These are phyloP conservation scores for Hymenoscyphus fraxineus DNA, from an alignment of 2,329 filamentous ascomycete species.

Conservation along the genomic window DNA sequence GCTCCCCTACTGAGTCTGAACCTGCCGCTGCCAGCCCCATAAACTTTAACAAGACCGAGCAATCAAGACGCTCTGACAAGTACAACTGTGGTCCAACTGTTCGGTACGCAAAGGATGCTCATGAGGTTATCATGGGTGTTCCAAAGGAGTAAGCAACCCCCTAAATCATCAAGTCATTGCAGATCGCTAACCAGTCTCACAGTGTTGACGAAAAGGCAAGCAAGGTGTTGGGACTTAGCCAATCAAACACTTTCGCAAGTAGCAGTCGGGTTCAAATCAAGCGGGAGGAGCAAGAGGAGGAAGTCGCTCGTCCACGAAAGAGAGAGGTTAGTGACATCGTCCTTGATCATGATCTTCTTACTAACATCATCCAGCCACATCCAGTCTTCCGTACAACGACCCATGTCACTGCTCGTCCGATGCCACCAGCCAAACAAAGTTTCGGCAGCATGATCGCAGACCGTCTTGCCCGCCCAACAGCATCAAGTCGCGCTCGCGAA, in stretches of 20 bases:
- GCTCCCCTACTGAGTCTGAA: background rate
- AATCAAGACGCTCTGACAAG: conserved; percentile 1
- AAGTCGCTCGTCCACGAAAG: too few species aligned
- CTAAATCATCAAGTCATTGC: background rate
- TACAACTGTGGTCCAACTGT: conserved; percentile 4
- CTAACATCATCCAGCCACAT: too few species aligned
- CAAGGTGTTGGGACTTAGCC: background rate
- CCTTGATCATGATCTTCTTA: too few species aligned
- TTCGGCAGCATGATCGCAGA: too few species aligned
- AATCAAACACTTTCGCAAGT: background rate
- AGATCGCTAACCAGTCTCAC: background rate
- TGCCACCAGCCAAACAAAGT: too few species aligned
- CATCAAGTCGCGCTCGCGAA: conserved; percentile 13
- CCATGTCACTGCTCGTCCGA: too few species aligned
- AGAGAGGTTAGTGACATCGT: too few species aligned
- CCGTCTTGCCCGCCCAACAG: conserved; percentile 17
- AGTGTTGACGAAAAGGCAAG: background rate
- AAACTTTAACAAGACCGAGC: background rate
- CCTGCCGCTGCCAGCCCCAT: background rate
- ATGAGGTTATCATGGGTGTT: conserved; percentile 8
- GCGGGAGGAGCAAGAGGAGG: too few species aligned
- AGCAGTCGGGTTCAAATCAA: background rate
- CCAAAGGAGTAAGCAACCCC: background rate
- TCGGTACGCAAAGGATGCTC: background rate
- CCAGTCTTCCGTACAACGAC: too few species aligned